Evolutionary conservation across 192 early-diverging fungal genomes (phyloP).

Genomic region (Phycomyces nitens): DNA sequence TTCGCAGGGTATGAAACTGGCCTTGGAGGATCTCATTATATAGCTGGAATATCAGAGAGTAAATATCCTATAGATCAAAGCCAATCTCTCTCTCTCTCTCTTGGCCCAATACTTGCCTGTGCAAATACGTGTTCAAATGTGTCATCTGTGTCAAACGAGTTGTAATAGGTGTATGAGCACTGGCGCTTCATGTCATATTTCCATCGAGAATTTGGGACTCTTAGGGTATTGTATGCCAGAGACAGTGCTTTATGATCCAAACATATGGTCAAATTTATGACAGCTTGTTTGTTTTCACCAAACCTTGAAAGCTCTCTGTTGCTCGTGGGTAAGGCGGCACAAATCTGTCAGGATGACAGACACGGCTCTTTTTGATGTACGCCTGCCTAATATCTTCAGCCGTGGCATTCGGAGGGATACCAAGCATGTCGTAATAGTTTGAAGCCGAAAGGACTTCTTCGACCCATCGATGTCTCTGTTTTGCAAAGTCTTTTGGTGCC

Average conservation of each 20-base stretch:
- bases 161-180: too few relatives aligned
- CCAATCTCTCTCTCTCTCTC: too few relatives aligned
- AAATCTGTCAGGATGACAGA: constrained; percentile 59
- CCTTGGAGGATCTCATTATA: constrained; percentile 11
- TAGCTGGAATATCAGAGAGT: constrained; percentile 2
- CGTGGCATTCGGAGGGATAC: constrained; percentile 36
- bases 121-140: too few relatives aligned
- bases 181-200: too few relatives aligned
- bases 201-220: too few relatives aligned
- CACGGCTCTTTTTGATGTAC: constrained; percentile 43
- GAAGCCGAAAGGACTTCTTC: constrained; percentile 47
- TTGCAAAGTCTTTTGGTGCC: background rate
- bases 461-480: constrained; percentile 38
- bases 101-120: too few relatives aligned
- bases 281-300: constrained; percentile 2
- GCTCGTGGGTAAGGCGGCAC: constrained; percentile 49
- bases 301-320: constrained; percentile 59
- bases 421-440: constrained; percentile 47
- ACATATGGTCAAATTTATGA: too few relatives aligned
- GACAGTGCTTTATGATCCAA: too few relatives aligned
- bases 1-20: constrained; percentile 7
- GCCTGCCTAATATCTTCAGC: constrained; percentile 48
- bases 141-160: too few relatives aligned
- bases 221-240: too few relatives aligned
- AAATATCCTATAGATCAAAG: too few relatives aligned